Conservation (phyloP, 768 basidiomycete genomes). For the Leccinellum luteum region DNA sequence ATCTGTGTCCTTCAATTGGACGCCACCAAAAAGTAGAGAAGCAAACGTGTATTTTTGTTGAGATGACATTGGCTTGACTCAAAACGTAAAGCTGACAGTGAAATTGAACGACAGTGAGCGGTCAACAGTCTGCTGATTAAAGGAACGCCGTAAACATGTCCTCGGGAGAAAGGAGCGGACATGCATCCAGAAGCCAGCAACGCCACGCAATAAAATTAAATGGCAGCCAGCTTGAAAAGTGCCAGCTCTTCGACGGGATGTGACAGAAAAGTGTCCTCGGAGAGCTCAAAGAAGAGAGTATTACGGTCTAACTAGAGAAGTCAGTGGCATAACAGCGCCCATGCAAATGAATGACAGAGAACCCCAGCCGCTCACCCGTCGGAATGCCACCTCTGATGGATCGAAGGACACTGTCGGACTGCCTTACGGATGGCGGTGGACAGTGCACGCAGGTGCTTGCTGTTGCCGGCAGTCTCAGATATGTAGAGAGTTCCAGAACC, state of each 20-base stretch:
- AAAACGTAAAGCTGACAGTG: conserved; percentile 6
- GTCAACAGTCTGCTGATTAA: not conserved
- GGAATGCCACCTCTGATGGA: not conserved
- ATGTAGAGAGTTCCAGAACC: not conserved
- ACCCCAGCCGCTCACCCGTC: not conserved
- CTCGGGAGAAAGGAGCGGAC: not conserved
- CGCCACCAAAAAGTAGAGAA: not conserved
- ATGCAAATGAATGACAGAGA: not conserved
- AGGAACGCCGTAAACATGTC: not conserved
- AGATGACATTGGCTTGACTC: not conserved
- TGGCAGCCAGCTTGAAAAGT: not conserved
- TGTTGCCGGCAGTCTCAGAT: not conserved
- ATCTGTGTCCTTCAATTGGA: not conserved
- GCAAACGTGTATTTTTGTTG: not conserved
- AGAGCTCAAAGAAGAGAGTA: not conserved
- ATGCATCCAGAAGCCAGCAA: not conserved
- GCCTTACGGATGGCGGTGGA: not conserved
- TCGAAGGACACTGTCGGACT: not conserved
- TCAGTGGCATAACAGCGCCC: not conserved
- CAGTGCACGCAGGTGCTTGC: not conserved
- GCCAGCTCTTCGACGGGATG: not conserved
- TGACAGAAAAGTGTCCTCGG: not conserved
- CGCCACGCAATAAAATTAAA: not conserved
- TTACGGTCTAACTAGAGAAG: conserved; percentile 1
- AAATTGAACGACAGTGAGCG: not conserved